Percentiles rank a stretch among this genome's conserved stretches.
phyloP scores from a whole-genome alignment of 2,329 filamentous ascomycete species.

The Arthrocladium fulminans region DNA sequence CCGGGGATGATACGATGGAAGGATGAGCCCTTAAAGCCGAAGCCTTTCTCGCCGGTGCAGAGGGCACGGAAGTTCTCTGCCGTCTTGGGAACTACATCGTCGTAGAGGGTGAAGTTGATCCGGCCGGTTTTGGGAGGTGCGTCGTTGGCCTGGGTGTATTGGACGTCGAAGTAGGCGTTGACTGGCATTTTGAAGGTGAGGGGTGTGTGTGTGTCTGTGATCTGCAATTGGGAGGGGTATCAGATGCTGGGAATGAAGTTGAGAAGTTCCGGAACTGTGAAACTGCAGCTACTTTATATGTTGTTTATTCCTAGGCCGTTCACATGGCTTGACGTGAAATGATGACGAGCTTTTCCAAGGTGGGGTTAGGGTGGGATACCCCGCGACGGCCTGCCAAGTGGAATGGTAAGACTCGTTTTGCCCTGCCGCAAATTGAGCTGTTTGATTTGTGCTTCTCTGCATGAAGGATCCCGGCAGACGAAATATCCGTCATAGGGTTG shows the following conservation, averaged over 20 bases:
- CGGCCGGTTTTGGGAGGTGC: constrained; percentile 60
- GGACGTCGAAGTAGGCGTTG: constrained; percentile 68
- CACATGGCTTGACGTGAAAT: too few relatives aligned
- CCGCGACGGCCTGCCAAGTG: too few relatives aligned
- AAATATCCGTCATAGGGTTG: too few relatives aligned
- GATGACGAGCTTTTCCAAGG: too few relatives aligned
- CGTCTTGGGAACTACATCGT: constrained; percentile 81
- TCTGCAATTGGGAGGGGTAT: constrained; percentile 10
- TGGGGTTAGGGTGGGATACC: too few relatives aligned
- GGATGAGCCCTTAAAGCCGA: constrained; percentile 55
- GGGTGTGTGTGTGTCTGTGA: constrained; percentile 30
- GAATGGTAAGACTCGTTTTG: too few relatives aligned
- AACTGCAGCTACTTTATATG: background rate
- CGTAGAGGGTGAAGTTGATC: constrained; percentile 83
- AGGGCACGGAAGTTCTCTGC: constrained; percentile 58
- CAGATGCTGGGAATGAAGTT: background rate
- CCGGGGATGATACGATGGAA: constrained; percentile 64
- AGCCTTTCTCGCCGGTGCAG: constrained; percentile 59
- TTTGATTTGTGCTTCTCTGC: too few relatives aligned
- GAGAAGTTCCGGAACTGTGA: too few relatives aligned
- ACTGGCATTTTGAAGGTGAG: constrained; percentile 58
- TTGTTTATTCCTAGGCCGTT: background rate
- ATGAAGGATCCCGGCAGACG: too few relatives aligned
- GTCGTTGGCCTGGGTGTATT: constrained; percentile 29
- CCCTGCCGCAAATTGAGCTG: too few relatives aligned